These are phyloP conservation scores for Ascoidea rubescens DNA, from an alignment of 805 yeast genomes.

Conservation along the genomic window DNA sequence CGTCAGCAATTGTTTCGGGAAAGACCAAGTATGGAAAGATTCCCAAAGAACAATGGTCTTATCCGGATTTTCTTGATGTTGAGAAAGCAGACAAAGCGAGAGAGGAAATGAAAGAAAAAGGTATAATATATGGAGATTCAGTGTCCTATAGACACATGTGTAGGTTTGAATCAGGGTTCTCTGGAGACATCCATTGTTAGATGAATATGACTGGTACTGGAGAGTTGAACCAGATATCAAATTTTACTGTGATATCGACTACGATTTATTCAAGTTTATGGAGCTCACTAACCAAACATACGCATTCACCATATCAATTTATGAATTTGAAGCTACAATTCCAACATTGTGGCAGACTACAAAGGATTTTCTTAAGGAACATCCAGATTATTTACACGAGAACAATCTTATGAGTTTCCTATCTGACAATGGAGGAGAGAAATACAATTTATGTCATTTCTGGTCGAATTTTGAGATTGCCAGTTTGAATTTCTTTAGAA, in stretches of 20 bases:
- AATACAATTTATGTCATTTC: conserved; percentile 77
- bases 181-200: conserved; percentile 53
- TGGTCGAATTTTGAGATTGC: conserved; percentile 84
- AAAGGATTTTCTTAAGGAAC: conserved; percentile 41
- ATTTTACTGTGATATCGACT: conserved; percentile 61
- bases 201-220: conserved; percentile 78
- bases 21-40: conserved; percentile 57
- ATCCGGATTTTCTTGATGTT: conserved; percentile 68
- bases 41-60: conserved; percentile 74
- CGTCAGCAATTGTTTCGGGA: conserved; percentile 47
- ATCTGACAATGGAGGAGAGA: conserved; percentile 52
- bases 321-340: conserved; percentile 56
- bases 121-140: conserved; percentile 60
- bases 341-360: conserved; percentile 68
- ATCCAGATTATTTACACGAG: conserved; percentile 44
- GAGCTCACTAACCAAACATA: conserved; percentile 56
- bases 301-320: conserved; percentile 62
- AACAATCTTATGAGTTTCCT: conserved; percentile 59
- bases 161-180: conserved; percentile 74
- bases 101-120: conserved; percentile 31
- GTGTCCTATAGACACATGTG: conserved; percentile 82
- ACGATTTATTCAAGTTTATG: conserved; percentile 73
- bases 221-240: conserved; percentile 80
- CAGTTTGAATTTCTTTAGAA: conserved; percentile 57
- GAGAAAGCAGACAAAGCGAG: conserved; percentile 54